Base-by-base conservation (phyloP, 176 grass and related monocot species). In the Oryza brachyantha region DNA sequence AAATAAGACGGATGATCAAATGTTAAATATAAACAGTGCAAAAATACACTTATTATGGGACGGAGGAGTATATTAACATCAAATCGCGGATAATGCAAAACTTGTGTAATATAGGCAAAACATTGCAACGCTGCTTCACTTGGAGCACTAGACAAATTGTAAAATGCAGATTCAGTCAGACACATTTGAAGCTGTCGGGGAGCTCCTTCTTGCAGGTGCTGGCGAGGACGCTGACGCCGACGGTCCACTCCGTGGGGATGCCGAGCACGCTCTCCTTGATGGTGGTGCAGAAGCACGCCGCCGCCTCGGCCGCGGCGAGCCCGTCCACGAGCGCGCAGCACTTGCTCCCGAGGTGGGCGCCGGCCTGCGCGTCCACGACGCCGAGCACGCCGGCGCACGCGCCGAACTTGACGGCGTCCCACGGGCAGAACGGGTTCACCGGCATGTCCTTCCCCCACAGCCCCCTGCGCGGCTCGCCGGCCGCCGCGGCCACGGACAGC, bases 131-230 rank as follows among this genome's bases (percentile, higher is more conserved):
- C 21, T 55, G 50, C 21, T 55, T 55, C 50, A 29, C 27, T 72
- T 29, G 1, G 58, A 66, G 14, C 21, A 7, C 16, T 12, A 60
- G 54, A 10, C 7, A n/a, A 55, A 55, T 55, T 55, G 5, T 10
- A 57, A 24, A 57, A 57, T 57, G n/a, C 21, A 24, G 52, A 57
- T 24, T n/a, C 8, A 11, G 13, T 82, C 67, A 97, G 8, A 92
- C 77, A 74, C 92, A 94, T 74, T 94, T 90, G 69, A 94, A 98
- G 0, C 92, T 92, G 70, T 91, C 85, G 5, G 92, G 92, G 37
- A 94, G 43, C 0, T 90, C 83, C 80, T 63, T 88, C 41, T 87
- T 92, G 76, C 94, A 97, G 29, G 89, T 58, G 76, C 85, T 97
- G 61, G 85, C 91, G 36, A 97, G 42, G 79, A 92, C 67, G 72